Evolutionary conservation across 1,284 basidiomycete genomes (phyloP), one percentile per base, ranked within the genome.

Genomic region (Trichosporon sp.): DNA sequence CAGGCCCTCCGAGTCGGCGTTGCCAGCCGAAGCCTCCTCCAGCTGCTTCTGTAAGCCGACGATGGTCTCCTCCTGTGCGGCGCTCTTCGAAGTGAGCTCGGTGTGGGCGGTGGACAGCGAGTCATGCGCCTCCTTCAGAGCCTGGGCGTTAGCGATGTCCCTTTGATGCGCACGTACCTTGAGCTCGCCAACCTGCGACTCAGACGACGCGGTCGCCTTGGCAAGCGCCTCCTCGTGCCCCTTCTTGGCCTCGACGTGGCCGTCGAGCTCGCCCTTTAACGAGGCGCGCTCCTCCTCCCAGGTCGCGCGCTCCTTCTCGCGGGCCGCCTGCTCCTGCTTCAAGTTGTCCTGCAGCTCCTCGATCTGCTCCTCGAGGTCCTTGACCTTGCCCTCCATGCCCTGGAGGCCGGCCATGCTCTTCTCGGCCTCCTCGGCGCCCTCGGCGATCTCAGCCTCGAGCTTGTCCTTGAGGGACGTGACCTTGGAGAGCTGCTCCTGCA

Each of bases 371-470:
- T 74, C 68, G 13, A 77, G 66, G 63, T 75, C 74, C 56, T 70
- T 64, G 25, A 76, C 66, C 69, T 70, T 60, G 25, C 66, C 68
- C 67, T 74, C 69, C 25, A 72, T 64, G 23, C 64, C 67, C 9
- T 64, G 68, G 11, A 67, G 23, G 32, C 71, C 65, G 66, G 60
- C 23, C 47, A 72, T 53, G 31, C 68, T 73, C 68, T 68, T 74
- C 70, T 77, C 73, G 2, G 75, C 75, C 60, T 76, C 74, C 62
- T 75, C 74, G 4, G 72, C 74, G 21, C 72, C 74, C 60, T 67
- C 66, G 32, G 53, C 62, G 53, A 78, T 62, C 68, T 75, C 74
- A 27, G 62, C 58, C 68, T 76, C 70, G 42, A 74, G 68, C 65
- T 69, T 70, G 34, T 67, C 65, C 68, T 70, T 73, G 51, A 68